Percentiles rank a stretch among this genome's conserved stretches.
phyloP scores from a whole-genome alignment of 1,284 basidiomycete genomes.

The Pyrrhoderma lamaoense region DNA sequence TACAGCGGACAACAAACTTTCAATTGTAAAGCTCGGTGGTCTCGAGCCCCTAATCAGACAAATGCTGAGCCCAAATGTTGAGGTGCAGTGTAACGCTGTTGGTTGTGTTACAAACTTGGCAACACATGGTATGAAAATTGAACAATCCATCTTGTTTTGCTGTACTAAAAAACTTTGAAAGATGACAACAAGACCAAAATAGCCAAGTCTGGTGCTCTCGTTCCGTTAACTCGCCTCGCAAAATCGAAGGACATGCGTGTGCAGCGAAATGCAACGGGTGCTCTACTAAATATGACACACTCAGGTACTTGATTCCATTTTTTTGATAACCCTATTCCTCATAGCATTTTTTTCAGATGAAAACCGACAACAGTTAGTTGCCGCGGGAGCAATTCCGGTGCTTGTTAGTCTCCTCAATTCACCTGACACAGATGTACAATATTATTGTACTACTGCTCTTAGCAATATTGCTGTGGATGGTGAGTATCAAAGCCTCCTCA shows the following conservation, averaged over 20 bases:
- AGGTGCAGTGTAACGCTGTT: conserved; percentile 99
- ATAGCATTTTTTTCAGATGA: conserved; percentile 66
- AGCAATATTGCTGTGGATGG: conserved; percentile 98
- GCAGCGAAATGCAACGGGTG: conserved; percentile 97
- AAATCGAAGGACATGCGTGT: conserved; percentile 99
- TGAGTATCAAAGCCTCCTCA: conserved; percentile 26
- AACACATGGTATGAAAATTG: conserved; percentile 73
- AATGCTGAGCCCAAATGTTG: conserved; percentile 98
- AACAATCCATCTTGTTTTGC: not conserved
- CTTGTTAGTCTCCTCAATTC: conserved; percentile 93
- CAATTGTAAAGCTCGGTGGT: conserved; percentile 97
- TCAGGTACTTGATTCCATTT: conserved; percentile 65
- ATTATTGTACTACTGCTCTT: conserved; percentile 98
- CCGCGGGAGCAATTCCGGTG: conserved; percentile 97
- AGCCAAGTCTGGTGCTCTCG: conserved; percentile 96
- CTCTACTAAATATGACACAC: conserved; percentile 98
- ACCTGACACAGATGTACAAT: conserved; percentile 98
- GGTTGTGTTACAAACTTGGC: conserved; percentile 99
- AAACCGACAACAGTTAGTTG: conserved; percentile 97
- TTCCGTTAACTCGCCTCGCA: conserved; percentile 93
- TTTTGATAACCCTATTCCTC: conserved; percentile 1
- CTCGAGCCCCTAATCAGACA: conserved; percentile 97
- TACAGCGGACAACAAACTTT: conserved; percentile 95
- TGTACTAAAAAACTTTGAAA: conserved; percentile 23
- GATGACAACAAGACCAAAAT: conserved; percentile 99